A percentile compares a stretch with the other conserved stretches of the same genome.
phyloP scores from a whole-genome alignment of 2,329 filamentous ascomycete genomes.

The Phaeosphaeriaceae sp. region DNA sequence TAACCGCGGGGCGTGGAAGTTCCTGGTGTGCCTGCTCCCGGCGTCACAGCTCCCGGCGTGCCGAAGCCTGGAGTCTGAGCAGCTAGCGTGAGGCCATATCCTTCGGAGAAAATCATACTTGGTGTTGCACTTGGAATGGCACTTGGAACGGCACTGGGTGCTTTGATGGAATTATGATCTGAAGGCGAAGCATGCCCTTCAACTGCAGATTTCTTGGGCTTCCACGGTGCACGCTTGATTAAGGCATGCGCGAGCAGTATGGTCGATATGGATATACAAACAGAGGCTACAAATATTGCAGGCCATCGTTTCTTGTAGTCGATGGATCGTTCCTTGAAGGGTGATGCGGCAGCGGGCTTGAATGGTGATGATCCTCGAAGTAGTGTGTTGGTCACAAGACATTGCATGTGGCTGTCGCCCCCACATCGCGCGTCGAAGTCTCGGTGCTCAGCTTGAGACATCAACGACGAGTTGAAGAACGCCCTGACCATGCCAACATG shows the following conservation, averaged over 20 bases:
- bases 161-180: too few species aligned
- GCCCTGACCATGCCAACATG: slow-evolving; percentile 50
- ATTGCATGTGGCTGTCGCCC: slow-evolving; percentile 37
- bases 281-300: slow-evolving; percentile 21
- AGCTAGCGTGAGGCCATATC: slow-evolving; percentile 8
- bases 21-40: neutral
- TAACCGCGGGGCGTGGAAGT: slow-evolving; percentile 1
- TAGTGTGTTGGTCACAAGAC: slow-evolving; percentile 33
- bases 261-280: slow-evolving; percentile 18
- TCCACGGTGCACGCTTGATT: slow-evolving; percentile 16
- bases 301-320: slow-evolving; percentile 17
- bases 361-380: slow-evolving; percentile 30
- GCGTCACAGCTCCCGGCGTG: slow-evolving; percentile 10
- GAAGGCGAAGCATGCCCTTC: too few species aligned
- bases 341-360: slow-evolving; percentile 11
- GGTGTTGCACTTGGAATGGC: neutral
- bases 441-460: slow-evolving; percentile 32
- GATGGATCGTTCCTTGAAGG: slow-evolving; percentile 26
- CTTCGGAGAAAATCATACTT: slow-evolving; percentile 4
- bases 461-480: slow-evolving; percentile 55
- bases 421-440: slow-evolving; percentile 39
- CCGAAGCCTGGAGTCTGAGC: slow-evolving; percentile 7
- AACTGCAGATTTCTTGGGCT: neutral
- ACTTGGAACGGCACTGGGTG: too few species aligned
- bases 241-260: slow-evolving; percentile 23